Evolutionary conservation across 805 yeast species (phyloP), one percentile per base, ranked within the genome.

Genomic region (Myxozyma sirexii): DNA sequence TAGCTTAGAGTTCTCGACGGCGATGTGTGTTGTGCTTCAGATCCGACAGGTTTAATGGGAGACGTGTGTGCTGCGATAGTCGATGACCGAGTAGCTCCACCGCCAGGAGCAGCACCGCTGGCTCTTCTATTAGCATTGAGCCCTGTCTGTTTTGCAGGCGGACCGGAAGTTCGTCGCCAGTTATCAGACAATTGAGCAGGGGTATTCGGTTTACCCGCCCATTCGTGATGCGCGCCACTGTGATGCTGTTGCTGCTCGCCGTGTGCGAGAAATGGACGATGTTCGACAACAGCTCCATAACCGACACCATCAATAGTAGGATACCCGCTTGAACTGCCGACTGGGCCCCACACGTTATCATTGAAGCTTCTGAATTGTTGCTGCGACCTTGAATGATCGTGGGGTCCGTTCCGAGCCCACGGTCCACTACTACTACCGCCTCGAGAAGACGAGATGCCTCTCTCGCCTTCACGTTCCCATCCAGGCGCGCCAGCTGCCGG

Each of bases 311-410:
- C 61, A 17, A 60, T 33, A n/a, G 60, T 46, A 15, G 59, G 51
- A 45, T 62, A 62, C 42, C 64, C 29, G 33, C 58, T 53, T 41
- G 55, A 27, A 19, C 60, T 55, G 6, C 66, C 64, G n/a, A 62
- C 61, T 3, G 66, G 66, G 4, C 64, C 66, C 66, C 66, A 62
- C 8, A 62, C 66, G 29, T 55, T 62, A 39, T 59, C 64, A 17
- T 41, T 45, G 19, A 61, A 41, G 29, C 58, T 33, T 26, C 62
- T 46, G 23, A 54, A 54, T 33, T 57, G 50, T n/a, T 41, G 46
- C 8, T 49, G 53, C 33, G 46, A 21, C 21, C 46, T 52, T 3
- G 49, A 3, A 2, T 43, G 43, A 42, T 55, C 59, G 31, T 43
- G 43, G 21, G 48, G 33, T 13, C 50, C 55, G 13, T 44, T 47